Evolutionary conservation across 805 yeast genomes (phyloP).

Genomic region (Ogataea ganodermae): DNA sequence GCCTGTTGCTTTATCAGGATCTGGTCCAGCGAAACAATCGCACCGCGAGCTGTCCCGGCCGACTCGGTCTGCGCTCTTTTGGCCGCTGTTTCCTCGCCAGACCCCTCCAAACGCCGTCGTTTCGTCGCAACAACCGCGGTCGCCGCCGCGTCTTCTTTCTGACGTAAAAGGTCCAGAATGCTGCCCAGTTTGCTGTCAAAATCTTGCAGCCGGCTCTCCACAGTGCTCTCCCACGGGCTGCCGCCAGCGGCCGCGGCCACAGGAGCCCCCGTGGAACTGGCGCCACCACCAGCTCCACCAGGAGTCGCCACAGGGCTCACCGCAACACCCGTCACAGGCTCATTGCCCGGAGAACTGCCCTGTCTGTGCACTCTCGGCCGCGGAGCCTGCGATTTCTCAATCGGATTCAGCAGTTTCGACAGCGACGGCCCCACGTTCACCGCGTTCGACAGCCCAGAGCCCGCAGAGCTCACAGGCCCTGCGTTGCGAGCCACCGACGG

Average conservation of each 20-base stretch:
- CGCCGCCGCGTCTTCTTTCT: background rate
- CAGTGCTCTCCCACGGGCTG: conserved; percentile 36
- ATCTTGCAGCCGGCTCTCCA: conserved; percentile 41
- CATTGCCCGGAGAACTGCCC: background rate
- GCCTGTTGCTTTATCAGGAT: conserved; percentile 37
- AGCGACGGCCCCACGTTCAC: conserved; percentile 15
- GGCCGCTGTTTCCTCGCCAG: background rate
- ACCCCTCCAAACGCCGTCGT: background rate
- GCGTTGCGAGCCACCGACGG: background rate
- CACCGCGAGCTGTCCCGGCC: background rate
- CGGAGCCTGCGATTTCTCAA: conserved; percentile 12
- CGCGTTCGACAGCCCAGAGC: background rate
- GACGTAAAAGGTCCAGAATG: conserved; percentile 29
- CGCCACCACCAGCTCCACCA: too few relatives aligned
- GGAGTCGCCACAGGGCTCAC: too few relatives aligned
- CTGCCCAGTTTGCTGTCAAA: conserved; percentile 43
- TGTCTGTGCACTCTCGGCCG: background rate
- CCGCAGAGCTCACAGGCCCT: background rate
- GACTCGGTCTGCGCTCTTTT: background rate
- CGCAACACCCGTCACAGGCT: too few relatives aligned
- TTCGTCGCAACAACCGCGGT: background rate
- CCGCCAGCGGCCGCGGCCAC: background rate
- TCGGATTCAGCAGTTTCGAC: conserved; percentile 22
- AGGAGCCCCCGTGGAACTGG: too few relatives aligned
- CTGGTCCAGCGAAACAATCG: conserved; percentile 17